These are phyloP conservation scores for Cardamine resedifolia DNA, from an alignment of 345 rosid genomes.

Conservation along the genomic window DNA sequence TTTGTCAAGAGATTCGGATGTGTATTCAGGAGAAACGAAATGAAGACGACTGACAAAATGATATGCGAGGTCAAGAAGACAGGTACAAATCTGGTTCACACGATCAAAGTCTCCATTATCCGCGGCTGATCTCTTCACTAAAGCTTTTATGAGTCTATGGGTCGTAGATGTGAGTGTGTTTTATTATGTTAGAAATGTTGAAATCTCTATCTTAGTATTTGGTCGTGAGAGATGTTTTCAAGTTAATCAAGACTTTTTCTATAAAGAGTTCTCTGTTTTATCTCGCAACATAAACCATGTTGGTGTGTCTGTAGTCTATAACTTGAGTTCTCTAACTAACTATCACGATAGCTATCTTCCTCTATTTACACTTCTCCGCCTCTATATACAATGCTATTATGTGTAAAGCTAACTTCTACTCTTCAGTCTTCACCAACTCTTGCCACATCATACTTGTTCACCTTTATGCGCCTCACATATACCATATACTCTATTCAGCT, in stretches of 20 bases:
- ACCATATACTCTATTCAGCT: no score
- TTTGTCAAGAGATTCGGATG: slow-evolving; percentile 18
- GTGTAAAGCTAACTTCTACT: no score
- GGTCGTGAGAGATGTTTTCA: neutral
- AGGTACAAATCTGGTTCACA: slow-evolving; percentile 10
- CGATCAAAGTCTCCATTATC: slow-evolving; percentile 23
- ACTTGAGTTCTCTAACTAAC: no score
- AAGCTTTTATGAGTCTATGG: neutral
- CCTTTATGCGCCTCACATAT: no score
- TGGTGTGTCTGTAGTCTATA: neutral
- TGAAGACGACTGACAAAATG: slow-evolving; percentile 18
- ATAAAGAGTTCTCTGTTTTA: neutral
- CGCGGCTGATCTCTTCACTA: neutral
- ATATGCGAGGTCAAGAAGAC: slow-evolving; percentile 19
- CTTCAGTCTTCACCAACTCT: no score
- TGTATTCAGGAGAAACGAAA: neutral
- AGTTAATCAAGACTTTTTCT: neutral
- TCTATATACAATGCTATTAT: no score
- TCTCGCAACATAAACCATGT: neutral
- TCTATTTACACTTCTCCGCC: no score
- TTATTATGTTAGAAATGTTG: neutral
- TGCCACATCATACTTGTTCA: no score
- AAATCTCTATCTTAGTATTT: neutral
- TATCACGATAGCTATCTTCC: no score
- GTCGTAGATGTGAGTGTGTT: neutral